phyloP scores from a whole-genome alignment of 345 rosid species.

The Zanthoxylum bungeanum region DNA sequence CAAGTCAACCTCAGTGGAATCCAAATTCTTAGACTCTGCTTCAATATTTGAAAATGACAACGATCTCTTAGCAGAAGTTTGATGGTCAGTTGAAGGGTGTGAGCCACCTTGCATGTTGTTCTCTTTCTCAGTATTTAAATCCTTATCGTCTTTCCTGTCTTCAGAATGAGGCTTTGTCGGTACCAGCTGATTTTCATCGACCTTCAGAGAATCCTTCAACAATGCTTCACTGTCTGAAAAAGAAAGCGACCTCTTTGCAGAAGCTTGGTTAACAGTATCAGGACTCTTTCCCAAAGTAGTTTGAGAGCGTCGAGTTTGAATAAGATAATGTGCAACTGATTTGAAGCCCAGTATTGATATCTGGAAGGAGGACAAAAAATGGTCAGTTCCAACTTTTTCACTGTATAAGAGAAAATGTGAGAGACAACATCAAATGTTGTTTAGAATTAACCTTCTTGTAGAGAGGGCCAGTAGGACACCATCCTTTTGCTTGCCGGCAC shows the following conservation, averaged over 20 bases:
- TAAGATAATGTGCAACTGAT: conserved; percentile 94
- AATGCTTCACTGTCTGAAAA: conserved; percentile 36
- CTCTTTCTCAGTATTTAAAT: conserved; percentile 17
- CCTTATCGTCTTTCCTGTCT: conserved; percentile 17
- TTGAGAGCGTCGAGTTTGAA: conserved; percentile 47
- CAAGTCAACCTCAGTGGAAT: conserved; percentile 8
- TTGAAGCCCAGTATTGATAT: conserved; percentile 66
- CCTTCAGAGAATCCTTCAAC: conserved; percentile 14
- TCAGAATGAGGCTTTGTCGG: conserved; percentile 20
- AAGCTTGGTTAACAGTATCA: conserved; percentile 34
- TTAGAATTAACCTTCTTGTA: conserved; percentile 57
- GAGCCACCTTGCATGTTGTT: conserved; percentile 14
- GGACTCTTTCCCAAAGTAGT: too few relatives aligned
- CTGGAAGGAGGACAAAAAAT: conserved; percentile 39
- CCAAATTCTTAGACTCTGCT: conserved; percentile 7
- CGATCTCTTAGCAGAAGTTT: conserved; percentile 35
- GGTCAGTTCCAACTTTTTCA: conserved; percentile 1
- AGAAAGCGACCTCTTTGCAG: conserved; percentile 63
- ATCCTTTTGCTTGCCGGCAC: conserved; percentile 76
- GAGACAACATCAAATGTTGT: not conserved
- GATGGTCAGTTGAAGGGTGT: conserved; percentile 17
- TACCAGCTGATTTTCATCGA: conserved; percentile 10
- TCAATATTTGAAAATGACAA: conserved; percentile 30
- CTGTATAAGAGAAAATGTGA: not conserved
- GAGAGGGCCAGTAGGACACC: conserved; percentile 74